Base-by-base conservation (phyloP, 345 rosid genomes). In the Nephelium lappaceum region DNA sequence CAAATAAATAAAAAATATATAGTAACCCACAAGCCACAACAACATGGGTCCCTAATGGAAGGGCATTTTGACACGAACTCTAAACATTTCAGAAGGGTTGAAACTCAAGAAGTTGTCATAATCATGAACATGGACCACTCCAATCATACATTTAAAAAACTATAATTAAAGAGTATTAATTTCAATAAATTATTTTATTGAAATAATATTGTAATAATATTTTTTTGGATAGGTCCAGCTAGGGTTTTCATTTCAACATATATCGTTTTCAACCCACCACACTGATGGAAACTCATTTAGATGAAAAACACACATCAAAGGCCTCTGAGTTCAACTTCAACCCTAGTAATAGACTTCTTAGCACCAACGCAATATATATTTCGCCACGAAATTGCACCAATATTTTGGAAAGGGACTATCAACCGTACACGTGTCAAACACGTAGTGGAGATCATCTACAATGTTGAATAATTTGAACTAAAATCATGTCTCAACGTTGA, bases 231-330 rank as follows among this genome's bases (percentile, higher is more conserved):
- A 76, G 81, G 80, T 79, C 7, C 80, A 71, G 75, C 79, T 80
- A 81, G 84, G 88, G 86, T 83, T 88, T 83, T 79, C 60, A 71
- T 83, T 81, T 84, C 86, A 88, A 84, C 79, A 81, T 45, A 85
- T 80, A 79, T 87, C 89, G 71, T 61, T 83, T 74, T 91, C 90
- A 78, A 72, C 31, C 89, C 79, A 84, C 87, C 87, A 60, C 76
- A 41, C 75, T 82, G 90, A 89, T 82, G 45, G 84, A 74, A 78
- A 88, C 85, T 15, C 70, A 77, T 57, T 70, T 65, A 86, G 88
- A 83, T 84, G 77, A 23, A 75, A 84, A 79, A 75, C 66, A 77
- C 70, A 77, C 85, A 83, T 86, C 87, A 80, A 79, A 73, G 1
- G 75, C 72, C 83, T 38, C 58, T 64, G 31, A 57, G 61, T 71